A percentile compares a stretch with the other conserved stretches of the same genome.
Conservation (phyloP, 495 filamentous ascomycete genomes). For the Xylaria telfairii region DNA sequence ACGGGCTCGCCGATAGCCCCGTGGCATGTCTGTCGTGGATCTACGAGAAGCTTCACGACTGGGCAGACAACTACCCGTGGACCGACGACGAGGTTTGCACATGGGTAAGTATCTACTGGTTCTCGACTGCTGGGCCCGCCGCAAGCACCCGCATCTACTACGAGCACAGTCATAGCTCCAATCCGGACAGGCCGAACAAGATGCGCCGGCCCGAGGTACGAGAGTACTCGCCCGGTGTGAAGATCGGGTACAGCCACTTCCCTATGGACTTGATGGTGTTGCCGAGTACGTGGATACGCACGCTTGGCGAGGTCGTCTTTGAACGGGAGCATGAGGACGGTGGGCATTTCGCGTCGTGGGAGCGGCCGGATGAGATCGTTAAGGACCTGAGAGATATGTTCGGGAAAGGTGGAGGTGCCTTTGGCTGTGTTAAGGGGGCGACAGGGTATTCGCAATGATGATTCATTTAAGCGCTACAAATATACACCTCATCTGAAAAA, state of each 20-base stretch:
- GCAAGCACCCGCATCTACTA: slow-evolving; percentile 67
- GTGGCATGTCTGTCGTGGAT: slow-evolving; percentile 70
- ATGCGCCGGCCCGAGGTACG: slow-evolving; percentile 26
- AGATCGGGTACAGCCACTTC: slow-evolving; percentile 62
- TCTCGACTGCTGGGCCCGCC: slow-evolving; percentile 61
- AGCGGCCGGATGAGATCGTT: slow-evolving; percentile 60
- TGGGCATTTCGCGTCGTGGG: slow-evolving; percentile 71
- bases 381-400: slow-evolving; percentile 66
- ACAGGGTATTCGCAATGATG: slow-evolving; percentile 38
- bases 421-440: slow-evolving; percentile 39
- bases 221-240: slow-evolving; percentile 51
- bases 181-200: slow-evolving; percentile 30
- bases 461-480: background rate
- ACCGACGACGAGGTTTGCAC: slow-evolving; percentile 71
- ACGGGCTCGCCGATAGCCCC: slow-evolving; percentile 63
- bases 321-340: slow-evolving; percentile 60
- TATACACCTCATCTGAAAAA: background rate
- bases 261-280: slow-evolving; percentile 59
- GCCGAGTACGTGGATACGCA: slow-evolving; percentile 58
- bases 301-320: slow-evolving; percentile 62
- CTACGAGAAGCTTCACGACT: slow-evolving; percentile 72
- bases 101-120: slow-evolving; percentile 69
- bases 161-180: slow-evolving; percentile 48
- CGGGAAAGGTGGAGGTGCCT: slow-evolving; percentile 42
- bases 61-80: slow-evolving; percentile 72